Conservation (phyloP, 2,329 filamentous ascomycete genomes). For the Huntiella savannae region DNA sequence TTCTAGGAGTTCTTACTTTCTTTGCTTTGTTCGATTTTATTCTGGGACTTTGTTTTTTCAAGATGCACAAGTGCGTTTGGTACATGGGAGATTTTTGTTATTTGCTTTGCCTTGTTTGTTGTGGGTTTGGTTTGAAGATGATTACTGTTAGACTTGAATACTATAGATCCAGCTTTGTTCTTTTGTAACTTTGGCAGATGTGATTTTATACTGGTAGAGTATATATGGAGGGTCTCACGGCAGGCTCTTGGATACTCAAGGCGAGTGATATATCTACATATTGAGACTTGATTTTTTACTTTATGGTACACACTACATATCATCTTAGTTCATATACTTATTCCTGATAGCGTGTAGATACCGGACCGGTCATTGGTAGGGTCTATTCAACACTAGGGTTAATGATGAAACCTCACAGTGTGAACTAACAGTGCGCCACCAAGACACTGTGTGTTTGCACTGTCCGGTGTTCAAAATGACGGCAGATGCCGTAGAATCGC, state of each 20-base stretch:
- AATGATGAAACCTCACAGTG: neutral
- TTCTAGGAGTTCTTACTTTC: neutral
- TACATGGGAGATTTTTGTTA: neutral
- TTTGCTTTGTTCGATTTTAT: neutral
- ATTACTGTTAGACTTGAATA: too few relatives aligned
- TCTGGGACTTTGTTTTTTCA: neutral
- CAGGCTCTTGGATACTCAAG: too few relatives aligned
- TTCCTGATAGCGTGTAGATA: neutral
- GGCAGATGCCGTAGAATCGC: too few relatives aligned
- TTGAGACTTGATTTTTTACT: too few relatives aligned
- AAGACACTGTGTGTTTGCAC: too few relatives aligned
- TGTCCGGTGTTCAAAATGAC: too few relatives aligned
- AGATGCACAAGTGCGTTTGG: neutral
- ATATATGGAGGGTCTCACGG: too few relatives aligned
- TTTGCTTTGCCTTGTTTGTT: neutral
- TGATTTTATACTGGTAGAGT: too few relatives aligned
- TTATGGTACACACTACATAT: too few relatives aligned
- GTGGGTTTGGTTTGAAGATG: neutral
- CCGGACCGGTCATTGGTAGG: neutral
- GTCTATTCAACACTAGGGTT: neutral
- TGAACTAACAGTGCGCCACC: accelerated
- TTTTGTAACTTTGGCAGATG: neutral
- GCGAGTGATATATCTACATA: too few relatives aligned
- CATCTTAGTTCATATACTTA: too few relatives aligned
- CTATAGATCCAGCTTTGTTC: neutral